These are phyloP conservation scores for Kodamaea leandrae DNA, from an alignment of 805 yeast genomes.

Conservation along the genomic window DNA sequence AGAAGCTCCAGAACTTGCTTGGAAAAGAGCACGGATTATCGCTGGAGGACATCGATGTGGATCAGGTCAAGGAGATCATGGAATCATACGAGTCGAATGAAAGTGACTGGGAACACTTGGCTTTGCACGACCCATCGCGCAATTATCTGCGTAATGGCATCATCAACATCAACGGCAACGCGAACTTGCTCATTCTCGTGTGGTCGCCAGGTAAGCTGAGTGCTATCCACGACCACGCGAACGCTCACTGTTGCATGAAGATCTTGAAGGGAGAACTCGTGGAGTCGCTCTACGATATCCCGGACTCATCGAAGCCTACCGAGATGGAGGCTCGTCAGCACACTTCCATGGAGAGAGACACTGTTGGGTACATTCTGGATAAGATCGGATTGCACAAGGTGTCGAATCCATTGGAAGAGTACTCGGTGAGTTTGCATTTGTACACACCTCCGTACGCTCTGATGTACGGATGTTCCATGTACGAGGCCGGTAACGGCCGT, in stretches of 20 bases:
- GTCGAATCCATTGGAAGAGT: conserved; percentile 42
- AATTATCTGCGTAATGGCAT: conserved; percentile 71
- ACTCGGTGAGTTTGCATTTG: conserved; percentile 64
- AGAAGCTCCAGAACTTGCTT: conserved; percentile 24
- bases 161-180: conserved; percentile 66
- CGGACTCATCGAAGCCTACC: conserved; percentile 28
- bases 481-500: conserved; percentile 48
- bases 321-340: conserved; percentile 23
- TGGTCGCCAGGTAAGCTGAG: conserved; percentile 70
- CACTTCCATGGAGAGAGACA: conserved; percentile 33
- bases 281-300: conserved; percentile 57
- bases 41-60: conserved; percentile 53
- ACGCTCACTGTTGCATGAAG: conserved; percentile 76
- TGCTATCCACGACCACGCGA: conserved; percentile 71
- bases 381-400: conserved; percentile 65
- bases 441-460: conserved; percentile 78
- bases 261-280: conserved; percentile 55
- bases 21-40: conserved; percentile 34
- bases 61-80: conserved; percentile 45
- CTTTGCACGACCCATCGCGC: conserved; percentile 49
- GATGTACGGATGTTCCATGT: conserved; percentile 51
- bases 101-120: conserved; percentile 58
- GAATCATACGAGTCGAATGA: conserved; percentile 45
- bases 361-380: conserved; percentile 66
- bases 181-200: conserved; percentile 62